phyloP scores from a whole-genome alignment of 768 basidiomycete species.

The Suillus brevipes region DNA sequence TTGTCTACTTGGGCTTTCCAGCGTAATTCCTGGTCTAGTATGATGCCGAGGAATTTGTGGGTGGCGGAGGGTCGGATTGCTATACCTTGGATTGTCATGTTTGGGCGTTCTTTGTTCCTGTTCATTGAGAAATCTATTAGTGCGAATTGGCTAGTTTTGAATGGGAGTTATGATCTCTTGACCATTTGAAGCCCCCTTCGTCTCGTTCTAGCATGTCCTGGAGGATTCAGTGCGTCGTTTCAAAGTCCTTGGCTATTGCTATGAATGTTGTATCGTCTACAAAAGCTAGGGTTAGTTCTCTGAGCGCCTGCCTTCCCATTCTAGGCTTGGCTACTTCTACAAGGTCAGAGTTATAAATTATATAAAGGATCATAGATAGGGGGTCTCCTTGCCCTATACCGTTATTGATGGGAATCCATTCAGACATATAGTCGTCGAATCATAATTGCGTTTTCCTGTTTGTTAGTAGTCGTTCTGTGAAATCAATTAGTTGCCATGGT shows the following conservation, averaged over 20 bases:
- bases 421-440: constrained; percentile 31
- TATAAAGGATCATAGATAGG: constrained; percentile 24
- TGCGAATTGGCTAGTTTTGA: too few species aligned
- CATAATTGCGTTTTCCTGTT: constrained; percentile 20
- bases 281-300: constrained; percentile 14
- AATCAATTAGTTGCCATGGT: constrained; percentile 18
- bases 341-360: constrained; percentile 25
- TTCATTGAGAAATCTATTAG: too few species aligned
- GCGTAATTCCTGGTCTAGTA: too few species aligned
- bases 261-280: constrained; percentile 29
- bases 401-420: constrained; percentile 12
- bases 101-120: too few species aligned
- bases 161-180: too few species aligned
- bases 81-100: too few species aligned
- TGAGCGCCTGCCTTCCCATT: neutral
- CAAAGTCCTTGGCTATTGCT: constrained; percentile 8
- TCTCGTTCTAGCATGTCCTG: too few species aligned
- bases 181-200: too few species aligned
- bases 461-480: constrained; percentile 16
- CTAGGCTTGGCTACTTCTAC: constrained; percentile 14
- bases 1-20: too few species aligned
- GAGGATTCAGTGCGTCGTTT: too few species aligned
- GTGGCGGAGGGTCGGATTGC: too few species aligned
- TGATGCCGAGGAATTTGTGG: too few species aligned
- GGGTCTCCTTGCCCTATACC: constrained; percentile 32